Base-by-base conservation (phyloP, 2,329 filamentous ascomycete species). In the Stagonosporopsis rhizophila region DNA sequence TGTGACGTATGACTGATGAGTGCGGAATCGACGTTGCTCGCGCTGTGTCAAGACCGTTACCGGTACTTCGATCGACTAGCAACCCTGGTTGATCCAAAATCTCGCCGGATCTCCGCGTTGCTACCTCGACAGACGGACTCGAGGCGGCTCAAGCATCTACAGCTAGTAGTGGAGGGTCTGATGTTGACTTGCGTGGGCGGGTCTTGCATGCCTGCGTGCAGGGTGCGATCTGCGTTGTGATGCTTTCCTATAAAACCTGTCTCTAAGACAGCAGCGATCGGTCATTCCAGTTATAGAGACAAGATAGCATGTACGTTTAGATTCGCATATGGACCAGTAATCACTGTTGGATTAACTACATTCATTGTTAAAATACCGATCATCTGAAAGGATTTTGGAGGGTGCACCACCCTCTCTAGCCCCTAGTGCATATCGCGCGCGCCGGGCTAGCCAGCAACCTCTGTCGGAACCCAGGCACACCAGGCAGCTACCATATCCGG, bases 171-270 rank as follows among this genome's bases (percentile, higher is more conserved):
- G 15, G 27, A 41, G 46, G 19, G 27, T 39, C 27, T 30, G 14
- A 15, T 30, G 22, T 56, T 27, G 37, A 17, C 27, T 30, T 46
- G 14, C 35, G 41, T 25, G 27, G 19, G 22, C 20, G 37, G 9
- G 17, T 56, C 28, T 50, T 50, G 41, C 41, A 37, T 56, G 28
- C 45, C 28, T 46, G 41, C 41, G 32, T 56, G 35, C 45, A 34
- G 35, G 22, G 20, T 19, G 8, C 15, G 35, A 12, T 9, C 14
- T 23, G 22, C 19, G 14, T 6, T 6, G 7, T 45, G 22, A 30
- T 35, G 41, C 37, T 45, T 50, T 37, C 52, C 35, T 41, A 20
- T 11, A 41, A 41, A 41, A 41, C 46, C 17, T 44, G 52, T 56
- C 37, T 51, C 46, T 9, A 25, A 46, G n/a, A 15, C 15, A 7